These are phyloP conservation scores for Cryptosporidium tyzzeri DNA, from an alignment of 169 alveolate species.

Conservation along the genomic window DNA sequence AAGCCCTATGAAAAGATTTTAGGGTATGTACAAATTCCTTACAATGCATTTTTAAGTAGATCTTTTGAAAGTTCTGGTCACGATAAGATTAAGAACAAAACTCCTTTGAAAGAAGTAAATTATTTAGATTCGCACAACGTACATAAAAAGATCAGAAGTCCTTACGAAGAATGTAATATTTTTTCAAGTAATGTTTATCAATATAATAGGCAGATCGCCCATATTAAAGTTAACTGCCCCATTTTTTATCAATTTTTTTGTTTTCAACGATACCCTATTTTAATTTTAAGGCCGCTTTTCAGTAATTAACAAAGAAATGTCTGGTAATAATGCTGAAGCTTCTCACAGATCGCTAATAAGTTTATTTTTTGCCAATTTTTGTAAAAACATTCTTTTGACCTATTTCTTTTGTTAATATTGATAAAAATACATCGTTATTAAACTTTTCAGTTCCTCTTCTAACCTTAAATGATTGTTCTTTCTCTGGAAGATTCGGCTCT, in stretches of 20 bases:
- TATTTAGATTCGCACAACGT: neutral
- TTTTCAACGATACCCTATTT: neutral
- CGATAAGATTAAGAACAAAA: neutral
- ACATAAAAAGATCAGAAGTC: neutral
- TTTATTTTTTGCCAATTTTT: neutral
- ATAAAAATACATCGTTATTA: neutral
- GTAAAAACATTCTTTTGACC: neutral
- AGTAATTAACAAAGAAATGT: neutral
- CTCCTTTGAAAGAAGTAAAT: neutral
- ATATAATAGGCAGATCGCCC: neutral
- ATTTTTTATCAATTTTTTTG: neutral
- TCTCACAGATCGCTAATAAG: neutral
- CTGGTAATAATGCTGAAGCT: neutral
- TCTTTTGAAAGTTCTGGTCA: neutral
- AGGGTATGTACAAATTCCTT: slow-evolving; percentile 69
- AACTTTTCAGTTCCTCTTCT: neutral
- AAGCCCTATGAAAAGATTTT: slow-evolving; percentile 17
- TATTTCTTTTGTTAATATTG: neutral
- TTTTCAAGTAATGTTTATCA: neutral
- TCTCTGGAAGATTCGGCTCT: slow-evolving; percentile 27
- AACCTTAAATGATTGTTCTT: neutral
- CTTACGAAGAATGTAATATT: neutral
- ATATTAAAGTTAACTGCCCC: neutral
- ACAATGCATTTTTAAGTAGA: neutral
- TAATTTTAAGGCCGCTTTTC: neutral